Base-by-base conservation (phyloP, 2,329 filamentous ascomycete species). In the Lachnellula arida region DNA sequence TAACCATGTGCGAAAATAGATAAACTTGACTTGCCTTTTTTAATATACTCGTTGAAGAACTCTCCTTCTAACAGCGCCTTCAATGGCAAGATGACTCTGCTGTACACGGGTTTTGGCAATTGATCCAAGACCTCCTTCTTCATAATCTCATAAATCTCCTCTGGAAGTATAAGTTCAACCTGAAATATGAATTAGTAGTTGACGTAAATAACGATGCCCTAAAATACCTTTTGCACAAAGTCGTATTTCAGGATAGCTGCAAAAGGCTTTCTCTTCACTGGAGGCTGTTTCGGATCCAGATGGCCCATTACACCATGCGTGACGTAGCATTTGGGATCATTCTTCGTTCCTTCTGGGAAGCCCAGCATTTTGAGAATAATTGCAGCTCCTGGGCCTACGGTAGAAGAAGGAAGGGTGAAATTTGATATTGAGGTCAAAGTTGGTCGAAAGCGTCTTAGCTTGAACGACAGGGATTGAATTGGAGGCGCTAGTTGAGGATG, bases 41-140 rank as follows among this genome's bases (percentile, higher is more conserved):
- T 96, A 63, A 97, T 86, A 68, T 95, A 92, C 44, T 85, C 78
- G n/a, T 82, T 87, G 66, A 96, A 91, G 65, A 97, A 96, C 0
- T 85, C 81, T 1, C 83, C 82, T 35, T 87, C 79, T 1, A 97
- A 70, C 5, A 97, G 68, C 56, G 90, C 84, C 8, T 79, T 79
- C 9, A 96, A 77, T 3, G 83, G 82, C 80, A 96, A 85, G 62
- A 83, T 81, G 2, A 96, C 83, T 57, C 82, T 81, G 34, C 81
- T 81, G 76, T 89, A 95, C 12, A 64, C 62, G 1, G 79, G 77
- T 25, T 19, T 53, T 47, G 73, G 64, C 23, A 72, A 60, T 37
- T 73, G 71, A 3, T 61, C 67, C 7, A 78, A 69, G 15, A 91
- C 67, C 60, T 79, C 79, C 34, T 77, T 68, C 63, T 76, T 75